phyloP scores from a whole-genome alignment of 768 basidiomycete genomes.

The Exidia glandulosa region DNA sequence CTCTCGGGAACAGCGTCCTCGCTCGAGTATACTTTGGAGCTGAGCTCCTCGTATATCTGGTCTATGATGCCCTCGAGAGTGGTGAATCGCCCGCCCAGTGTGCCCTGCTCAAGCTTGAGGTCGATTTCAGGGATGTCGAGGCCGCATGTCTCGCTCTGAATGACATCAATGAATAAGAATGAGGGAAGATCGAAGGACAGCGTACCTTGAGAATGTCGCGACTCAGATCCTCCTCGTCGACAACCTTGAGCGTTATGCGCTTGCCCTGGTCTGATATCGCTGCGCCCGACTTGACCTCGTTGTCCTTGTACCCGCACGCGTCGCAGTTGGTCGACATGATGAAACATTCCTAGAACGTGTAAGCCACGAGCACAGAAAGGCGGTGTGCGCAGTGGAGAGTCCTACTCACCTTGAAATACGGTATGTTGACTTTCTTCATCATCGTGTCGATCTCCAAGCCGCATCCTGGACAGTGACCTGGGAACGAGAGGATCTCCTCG shows the following conservation, averaged over 20 bases:
- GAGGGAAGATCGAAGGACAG: too few species aligned
- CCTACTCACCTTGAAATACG: conserved; percentile 80
- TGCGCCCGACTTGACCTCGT: conserved; percentile 90
- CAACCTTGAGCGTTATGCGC: conserved; percentile 77
- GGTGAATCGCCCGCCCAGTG: conserved; percentile 94
- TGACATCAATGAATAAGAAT: neutral
- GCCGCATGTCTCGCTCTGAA: conserved; percentile 85
- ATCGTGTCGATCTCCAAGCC: conserved; percentile 70
- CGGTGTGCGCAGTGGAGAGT: neutral
- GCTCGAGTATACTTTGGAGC: conserved; percentile 68
- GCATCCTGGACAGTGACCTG: conserved; percentile 81
- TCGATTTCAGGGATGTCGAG: conserved; percentile 91
- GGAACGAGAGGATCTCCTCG: conserved; percentile 86
- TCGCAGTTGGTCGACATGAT: conserved; percentile 99
- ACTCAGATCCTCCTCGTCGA: conserved; percentile 84
- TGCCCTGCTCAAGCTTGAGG: conserved; percentile 81
- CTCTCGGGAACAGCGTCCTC: conserved; percentile 51
- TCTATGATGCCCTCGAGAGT: conserved; percentile 91
- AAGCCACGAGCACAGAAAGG: neutral
- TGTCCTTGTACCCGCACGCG: conserved; percentile 89
- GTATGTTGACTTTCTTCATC: conserved; percentile 95
- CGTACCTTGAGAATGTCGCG: conserved; percentile 88
- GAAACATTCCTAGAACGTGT: conserved; percentile 65
- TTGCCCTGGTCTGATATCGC: conserved; percentile 86
- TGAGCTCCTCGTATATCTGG: conserved; percentile 91